These are phyloP conservation scores for Chimonanthus praecox DNA, from an alignment of 164 flowering plant species.

Conservation along the genomic window DNA sequence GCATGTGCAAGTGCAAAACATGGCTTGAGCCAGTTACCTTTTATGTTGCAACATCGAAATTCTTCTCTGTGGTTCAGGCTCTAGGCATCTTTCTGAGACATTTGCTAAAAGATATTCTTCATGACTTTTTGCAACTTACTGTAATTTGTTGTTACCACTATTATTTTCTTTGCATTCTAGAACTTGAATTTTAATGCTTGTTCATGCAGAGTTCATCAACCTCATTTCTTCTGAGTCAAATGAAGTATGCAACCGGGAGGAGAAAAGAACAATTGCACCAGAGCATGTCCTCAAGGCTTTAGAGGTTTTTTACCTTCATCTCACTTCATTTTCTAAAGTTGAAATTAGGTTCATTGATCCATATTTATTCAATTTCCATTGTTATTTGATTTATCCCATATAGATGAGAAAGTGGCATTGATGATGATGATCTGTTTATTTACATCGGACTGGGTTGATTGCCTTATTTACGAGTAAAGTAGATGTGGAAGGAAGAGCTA, in stretches of 20 bases:
- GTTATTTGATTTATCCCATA: background rate
- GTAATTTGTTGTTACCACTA: background rate
- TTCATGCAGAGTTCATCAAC: slow-evolving; percentile 83
- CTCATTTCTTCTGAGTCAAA: slow-evolving; percentile 94
- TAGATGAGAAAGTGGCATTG: too few species aligned
- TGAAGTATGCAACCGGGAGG: slow-evolving; percentile 87
- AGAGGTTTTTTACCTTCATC: slow-evolving; percentile 37
- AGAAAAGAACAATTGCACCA: slow-evolving; percentile 91
- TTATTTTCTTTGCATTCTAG: background rate
- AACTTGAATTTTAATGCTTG: background rate
- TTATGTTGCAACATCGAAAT: too few species aligned
- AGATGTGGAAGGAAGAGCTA: background rate
- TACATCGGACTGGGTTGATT: background rate
- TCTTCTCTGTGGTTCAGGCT: background rate
- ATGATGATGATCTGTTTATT: background rate
- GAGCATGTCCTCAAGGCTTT: slow-evolving; percentile 97
- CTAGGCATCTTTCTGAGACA: background rate
- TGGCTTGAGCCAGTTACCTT: too few species aligned
- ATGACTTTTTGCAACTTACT: background rate
- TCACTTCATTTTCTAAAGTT: background rate
- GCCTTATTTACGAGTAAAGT: background rate
- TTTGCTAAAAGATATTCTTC: background rate
- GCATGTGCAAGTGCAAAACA: too few species aligned
- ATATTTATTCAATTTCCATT: background rate
- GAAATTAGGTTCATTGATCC: background rate